Base-by-base conservation (phyloP, 106 monocot species). In the Apostasia ramifera region DNA sequence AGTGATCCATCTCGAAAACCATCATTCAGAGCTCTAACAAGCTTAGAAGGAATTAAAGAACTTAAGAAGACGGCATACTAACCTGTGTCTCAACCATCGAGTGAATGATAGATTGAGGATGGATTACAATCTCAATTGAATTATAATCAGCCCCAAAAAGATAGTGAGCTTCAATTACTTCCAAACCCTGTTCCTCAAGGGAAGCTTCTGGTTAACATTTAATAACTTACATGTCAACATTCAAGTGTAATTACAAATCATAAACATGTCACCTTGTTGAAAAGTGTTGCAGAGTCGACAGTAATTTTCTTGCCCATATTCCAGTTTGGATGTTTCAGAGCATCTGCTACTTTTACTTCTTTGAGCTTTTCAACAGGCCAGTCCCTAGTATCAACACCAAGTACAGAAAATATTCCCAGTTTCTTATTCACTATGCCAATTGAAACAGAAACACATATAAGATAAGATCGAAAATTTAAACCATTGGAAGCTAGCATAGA, bases 21-120 rank as follows among this genome's bases (percentile, higher is more conserved):
- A 26, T 26, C 26, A 26, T 26, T 26, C 26, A 26, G 26, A 26
- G 26, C 26, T 26, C 26, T 26, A 26, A 26, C 26, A 26, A 26
- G 26, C 26, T 26, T 26, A 0, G 26, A 26, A 26, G 26, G 26
- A 26, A 26, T 26, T 26, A 26, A 26, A 26, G 26, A 26, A 26
- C 26, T 26, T n/a, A 44, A 44, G 26, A 69, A 45, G 53, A 60
- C n/a, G 15, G 42, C 0, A 10, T n/a, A 55, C 56, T 45, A 59
- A 97, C 95, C 89, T 97, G 89, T 69, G 95, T 97, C 72, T 97
- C 95, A 48, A 97, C 59, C 95, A 97, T 97, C n/a, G 95, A 97
- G 73, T 97, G 95, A 76, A 97, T 97, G 70, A 97, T 92, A 5
- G 95, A 97, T 53, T 97, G 92, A 15, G 95, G 92, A 71, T 97